Conservation (phyloP, 2,329 filamentous ascomycete species). For the Cytospora piceae region DNA sequence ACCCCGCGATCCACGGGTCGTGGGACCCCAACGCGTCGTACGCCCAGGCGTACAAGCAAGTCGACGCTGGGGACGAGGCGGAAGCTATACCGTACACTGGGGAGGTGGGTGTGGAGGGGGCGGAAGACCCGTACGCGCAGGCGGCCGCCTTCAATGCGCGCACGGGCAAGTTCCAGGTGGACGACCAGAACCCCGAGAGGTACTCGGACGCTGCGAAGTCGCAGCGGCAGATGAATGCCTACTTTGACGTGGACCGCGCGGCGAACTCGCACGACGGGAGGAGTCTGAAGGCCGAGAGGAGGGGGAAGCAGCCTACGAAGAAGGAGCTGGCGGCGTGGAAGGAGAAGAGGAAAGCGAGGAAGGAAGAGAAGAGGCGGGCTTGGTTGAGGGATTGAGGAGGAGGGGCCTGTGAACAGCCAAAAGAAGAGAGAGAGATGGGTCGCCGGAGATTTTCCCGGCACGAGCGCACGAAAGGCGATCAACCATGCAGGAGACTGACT, state of each 20-base stretch:
- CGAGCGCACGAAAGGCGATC: not conserved
- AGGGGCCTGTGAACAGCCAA: not conserved
- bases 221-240: constrained; percentile 86
- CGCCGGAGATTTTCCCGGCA: not conserved
- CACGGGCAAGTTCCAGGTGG: constrained; percentile 79
- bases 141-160: constrained; percentile 87
- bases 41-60: constrained; percentile 61
- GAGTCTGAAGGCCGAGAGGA: constrained; percentile 88
- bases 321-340: constrained; percentile 89
- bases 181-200: constrained; percentile 69
- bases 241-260: constrained; percentile 93
- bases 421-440: not conserved
- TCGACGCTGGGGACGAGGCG: constrained; percentile 41
- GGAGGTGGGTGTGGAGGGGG: constrained; percentile 46
- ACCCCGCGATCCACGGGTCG: constrained; percentile 92
- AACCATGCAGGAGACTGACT: not conserved
- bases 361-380: constrained; percentile 90
- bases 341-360: constrained; percentile 84
- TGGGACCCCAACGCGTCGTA: constrained; percentile 98
- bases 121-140: constrained; percentile 61
- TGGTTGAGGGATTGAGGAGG: constrained; percentile 79
- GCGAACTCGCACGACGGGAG: constrained; percentile 89
- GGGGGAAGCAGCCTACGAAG: constrained; percentile 81
- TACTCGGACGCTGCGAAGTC: constrained; percentile 89
- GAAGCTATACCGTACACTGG: constrained; percentile 36